Evolutionary conservation across 345 rosid genomes (phyloP).

Genomic region (Lumnitzera littorea): DNA sequence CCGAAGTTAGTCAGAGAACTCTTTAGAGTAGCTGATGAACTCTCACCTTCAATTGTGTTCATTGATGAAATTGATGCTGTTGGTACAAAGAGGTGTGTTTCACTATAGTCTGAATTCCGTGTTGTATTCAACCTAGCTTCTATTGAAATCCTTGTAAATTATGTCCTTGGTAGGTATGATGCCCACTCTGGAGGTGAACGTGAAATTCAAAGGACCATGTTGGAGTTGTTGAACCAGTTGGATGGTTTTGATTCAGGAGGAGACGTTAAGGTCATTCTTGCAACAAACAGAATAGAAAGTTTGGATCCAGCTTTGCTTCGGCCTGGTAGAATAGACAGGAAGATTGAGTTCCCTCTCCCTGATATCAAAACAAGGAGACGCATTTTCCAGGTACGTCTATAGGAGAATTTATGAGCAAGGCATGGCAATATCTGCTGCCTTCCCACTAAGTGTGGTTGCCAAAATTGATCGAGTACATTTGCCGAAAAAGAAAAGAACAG

Average conservation of each 20-base stretch:
- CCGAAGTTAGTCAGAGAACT: slow-evolving; percentile 96
- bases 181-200: slow-evolving; percentile 98
- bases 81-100: slow-evolving; percentile 84
- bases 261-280: slow-evolving; percentile 95
- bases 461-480: neutral
- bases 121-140: neutral
- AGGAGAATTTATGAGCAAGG: too few species aligned
- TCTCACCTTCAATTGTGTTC: slow-evolving; percentile 91
- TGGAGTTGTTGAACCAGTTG: slow-evolving; percentile 86
- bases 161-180: slow-evolving; percentile 48
- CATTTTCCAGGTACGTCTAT: slow-evolving; percentile 67
- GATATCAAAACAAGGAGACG: slow-evolving; percentile 97
- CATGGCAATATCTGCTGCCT: neutral
- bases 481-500: too few species aligned
- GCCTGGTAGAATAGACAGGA: slow-evolving; percentile 92
- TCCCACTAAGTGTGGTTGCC: neutral
- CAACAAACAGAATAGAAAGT: slow-evolving; percentile 89
- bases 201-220: slow-evolving; percentile 98
- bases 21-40: slow-evolving; percentile 92
- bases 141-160: neutral
- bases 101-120: too few species aligned
- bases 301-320: slow-evolving; percentile 98
- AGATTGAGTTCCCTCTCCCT: slow-evolving; percentile 97
- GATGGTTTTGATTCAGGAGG: slow-evolving; percentile 98
- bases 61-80: slow-evolving; percentile 97